A percentile compares a stretch with the other conserved stretches of the same genome.
Conservation (phyloP, 208 protist species). For the Blechomonas ayalai region DNA sequence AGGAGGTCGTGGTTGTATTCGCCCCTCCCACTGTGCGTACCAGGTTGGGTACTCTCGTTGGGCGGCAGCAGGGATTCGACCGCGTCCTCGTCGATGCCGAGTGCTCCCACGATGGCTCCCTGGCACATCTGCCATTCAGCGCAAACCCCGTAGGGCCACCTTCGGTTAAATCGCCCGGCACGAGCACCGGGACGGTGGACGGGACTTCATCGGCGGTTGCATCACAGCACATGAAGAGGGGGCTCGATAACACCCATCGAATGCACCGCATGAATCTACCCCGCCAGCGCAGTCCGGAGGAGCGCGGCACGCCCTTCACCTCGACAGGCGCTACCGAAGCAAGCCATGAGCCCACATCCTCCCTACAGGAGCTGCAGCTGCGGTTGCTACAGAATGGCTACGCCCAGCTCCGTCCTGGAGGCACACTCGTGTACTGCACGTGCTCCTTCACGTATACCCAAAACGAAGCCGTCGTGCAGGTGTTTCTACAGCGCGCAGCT, state of each 20-base stretch:
- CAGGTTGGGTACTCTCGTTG: neutral
- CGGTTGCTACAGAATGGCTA: slow-evolving; percentile 70
- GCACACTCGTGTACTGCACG: slow-evolving; percentile 90
- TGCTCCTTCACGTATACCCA: slow-evolving; percentile 89
- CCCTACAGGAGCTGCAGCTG: slow-evolving; percentile 40
- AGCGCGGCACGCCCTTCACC: no score
- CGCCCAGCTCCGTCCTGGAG: slow-evolving; percentile 55
- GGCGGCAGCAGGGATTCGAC: slow-evolving; percentile 34
- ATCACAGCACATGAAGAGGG: neutral
- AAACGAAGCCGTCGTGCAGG: slow-evolving; percentile 82
- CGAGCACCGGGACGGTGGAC: neutral
- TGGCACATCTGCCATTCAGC: slow-evolving; percentile 49
- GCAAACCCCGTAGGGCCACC: slow-evolving; percentile 9
- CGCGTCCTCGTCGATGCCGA: slow-evolving; percentile 85
- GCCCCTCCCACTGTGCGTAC: neutral
- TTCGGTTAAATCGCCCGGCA: no score
- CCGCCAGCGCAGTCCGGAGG: neutral
- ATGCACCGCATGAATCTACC: slow-evolving; percentile 56
- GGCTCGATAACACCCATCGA: slow-evolving; percentile 37
- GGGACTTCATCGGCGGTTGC: neutral
- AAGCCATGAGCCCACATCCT: neutral
- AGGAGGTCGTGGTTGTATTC: slow-evolving; percentile 6
- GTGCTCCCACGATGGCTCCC: slow-evolving; percentile 87
- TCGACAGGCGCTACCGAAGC: neutral
- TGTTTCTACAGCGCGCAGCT: slow-evolving; percentile 36